phyloP scores from a whole-genome alignment of 2,329 filamentous ascomycete genomes.

The Claviceps spartinae region DNA sequence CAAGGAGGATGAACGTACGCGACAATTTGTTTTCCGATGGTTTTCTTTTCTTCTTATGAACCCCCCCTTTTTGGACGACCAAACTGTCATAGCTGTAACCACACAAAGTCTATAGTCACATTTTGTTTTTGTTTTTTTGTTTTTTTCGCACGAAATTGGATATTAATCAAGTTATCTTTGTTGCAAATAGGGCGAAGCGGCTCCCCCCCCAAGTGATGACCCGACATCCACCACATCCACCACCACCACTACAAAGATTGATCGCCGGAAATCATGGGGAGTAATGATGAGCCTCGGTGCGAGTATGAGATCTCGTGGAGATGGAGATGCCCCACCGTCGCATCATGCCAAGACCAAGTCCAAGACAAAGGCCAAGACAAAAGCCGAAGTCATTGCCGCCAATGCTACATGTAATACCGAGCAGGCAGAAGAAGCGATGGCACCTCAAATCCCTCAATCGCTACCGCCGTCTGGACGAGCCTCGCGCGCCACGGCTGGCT shows the following conservation, averaged over 20 bases:
- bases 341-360: background rate
- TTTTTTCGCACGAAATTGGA: slow-evolving; percentile 9
- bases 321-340: slow-evolving; percentile 10
- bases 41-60: background rate
- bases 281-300: slow-evolving; percentile 22
- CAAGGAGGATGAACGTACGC: slow-evolving; percentile 21
- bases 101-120: slow-evolving; percentile 14
- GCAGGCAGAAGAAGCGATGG: slow-evolving; percentile 1
- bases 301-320: slow-evolving; percentile 16
- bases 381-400: background rate
- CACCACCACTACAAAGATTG: slow-evolving; percentile 14
- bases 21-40: background rate
- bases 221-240: slow-evolving; percentile 16
- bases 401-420: background rate
- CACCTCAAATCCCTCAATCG: slow-evolving; percentile 1
- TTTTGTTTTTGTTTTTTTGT: background rate
- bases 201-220: slow-evolving; percentile 21
- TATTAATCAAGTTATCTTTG: slow-evolving; percentile 18
- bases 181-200: slow-evolving; percentile 16
- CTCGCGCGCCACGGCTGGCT: slow-evolving; percentile 6
- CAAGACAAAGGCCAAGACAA: background rate
- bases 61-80: background rate
- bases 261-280: slow-evolving; percentile 32
- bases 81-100: slow-evolving; percentile 5
- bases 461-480: background rate